Evolutionary conservation across 2,329 filamentous ascomycete species (phyloP), one percentile per base, ranked within the genome.

Genomic region (Trichoderma pleuroti): DNA sequence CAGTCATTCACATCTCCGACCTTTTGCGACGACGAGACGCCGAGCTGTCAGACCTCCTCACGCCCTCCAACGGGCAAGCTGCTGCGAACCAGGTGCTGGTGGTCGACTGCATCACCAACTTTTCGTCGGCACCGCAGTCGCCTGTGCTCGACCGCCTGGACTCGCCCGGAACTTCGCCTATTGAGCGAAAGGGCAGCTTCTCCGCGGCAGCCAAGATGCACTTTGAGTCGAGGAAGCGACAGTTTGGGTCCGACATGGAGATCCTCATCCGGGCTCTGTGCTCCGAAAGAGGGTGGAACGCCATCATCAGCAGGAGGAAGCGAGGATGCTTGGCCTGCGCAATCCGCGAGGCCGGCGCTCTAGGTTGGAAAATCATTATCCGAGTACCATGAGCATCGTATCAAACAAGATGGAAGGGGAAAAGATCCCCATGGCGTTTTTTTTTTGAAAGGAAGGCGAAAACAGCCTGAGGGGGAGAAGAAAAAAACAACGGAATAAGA

Each of bases 301-400:
- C 92, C 26, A 78, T 94, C 21, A 85, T 94, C 73, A 92, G 90
- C 72, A 84, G 91, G 65, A 84, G 86, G 49, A 87, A 88, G 73
- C 84, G 91, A 72, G 91, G 90, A 0, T 95, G 92, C 77, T 79
- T 94, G 42, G 87, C 87, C 4, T 95, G 92, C 79, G 91, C 91
- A 52, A 87, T 95, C 56, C 86, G 92, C 21, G 92, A 95, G 81
- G 92, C 91, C 0, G 88, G 89, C 6, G 92, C 90, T 4, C 78
- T 93, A 71, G 90, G 88, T 2, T 90, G 92, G 83, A 87, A 86
- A 74, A 86, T 93, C 30, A 85, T 93, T n/a, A 86, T 90, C 32
- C 82, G 88, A 65, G 85, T 90, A 28, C 86, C 87, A 67, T 88
- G 76, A 21, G 34, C 26, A 14, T 18, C 42, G 18, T 49, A 2